Conservation (phyloP, 495 filamentous ascomycete species). For the Penicillium lividum region DNA sequence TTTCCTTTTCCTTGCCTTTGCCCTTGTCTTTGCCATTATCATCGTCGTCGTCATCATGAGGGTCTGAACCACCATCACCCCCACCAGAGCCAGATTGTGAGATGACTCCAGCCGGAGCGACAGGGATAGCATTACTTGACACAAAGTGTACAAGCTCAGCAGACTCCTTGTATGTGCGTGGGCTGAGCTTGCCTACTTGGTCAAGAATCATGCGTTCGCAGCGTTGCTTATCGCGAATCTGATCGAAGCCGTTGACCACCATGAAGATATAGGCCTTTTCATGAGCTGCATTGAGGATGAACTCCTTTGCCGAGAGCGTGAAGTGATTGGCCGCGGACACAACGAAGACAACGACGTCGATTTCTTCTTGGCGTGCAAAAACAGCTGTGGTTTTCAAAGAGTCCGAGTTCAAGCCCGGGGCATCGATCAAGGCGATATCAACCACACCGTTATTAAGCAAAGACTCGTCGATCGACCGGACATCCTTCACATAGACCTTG, state of each 20-base stretch:
- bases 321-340: slow-evolving; percentile 98
- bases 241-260: slow-evolving; percentile 96
- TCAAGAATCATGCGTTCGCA: slow-evolving; percentile 91
- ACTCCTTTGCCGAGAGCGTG: slow-evolving; percentile 92
- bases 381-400: slow-evolving; percentile 95
- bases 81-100: slow-evolving; percentile 51
- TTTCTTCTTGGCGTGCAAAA: slow-evolving; percentile 96
- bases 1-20: slow-evolving; percentile 89
- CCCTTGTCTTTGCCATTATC: slow-evolving; percentile 52
- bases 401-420: slow-evolving; percentile 91
- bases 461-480: slow-evolving; percentile 86
- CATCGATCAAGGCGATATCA: slow-evolving; percentile 96
- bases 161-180: slow-evolving; percentile 88
- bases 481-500: slow-evolving; percentile 95
- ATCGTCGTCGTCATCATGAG: slow-evolving; percentile 57
- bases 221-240: slow-evolving; percentile 83
- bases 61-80: slow-evolving; percentile 59
- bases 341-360: slow-evolving; percentile 98
- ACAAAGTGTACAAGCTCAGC: slow-evolving; percentile 95
- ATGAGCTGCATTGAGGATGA: slow-evolving; percentile 90
- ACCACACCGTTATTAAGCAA: slow-evolving; percentile 96
- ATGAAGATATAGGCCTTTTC: slow-evolving; percentile 99
- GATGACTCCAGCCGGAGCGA: slow-evolving; percentile 54
- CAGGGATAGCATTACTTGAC: slow-evolving; percentile 90
- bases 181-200: slow-evolving; percentile 81